A percentile compares a stretch with the other conserved stretches of the same genome.
Conservation (phyloP, 805 yeast species). For the Cyberlindnera saturnus region DNA sequence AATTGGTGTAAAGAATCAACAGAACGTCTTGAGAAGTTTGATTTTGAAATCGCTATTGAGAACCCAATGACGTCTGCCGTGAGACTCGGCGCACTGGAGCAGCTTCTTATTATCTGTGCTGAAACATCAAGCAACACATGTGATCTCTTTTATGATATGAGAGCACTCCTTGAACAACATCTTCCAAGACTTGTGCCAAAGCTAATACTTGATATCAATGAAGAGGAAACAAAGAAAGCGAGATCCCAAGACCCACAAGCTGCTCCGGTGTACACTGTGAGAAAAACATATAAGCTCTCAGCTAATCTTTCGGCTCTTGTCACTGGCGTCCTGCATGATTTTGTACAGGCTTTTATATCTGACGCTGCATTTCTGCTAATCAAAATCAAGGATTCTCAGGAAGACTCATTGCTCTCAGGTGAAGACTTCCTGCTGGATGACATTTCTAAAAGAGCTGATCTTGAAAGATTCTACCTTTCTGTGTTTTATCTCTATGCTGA, state of each 20-base stretch:
- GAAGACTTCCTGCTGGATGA: slow-evolving; percentile 53
- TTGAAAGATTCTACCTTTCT: slow-evolving; percentile 81
- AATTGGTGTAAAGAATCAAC: slow-evolving; percentile 58
- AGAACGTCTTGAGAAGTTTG: slow-evolving; percentile 37
- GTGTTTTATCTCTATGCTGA: slow-evolving; percentile 62
- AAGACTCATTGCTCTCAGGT: slow-evolving; percentile 58
- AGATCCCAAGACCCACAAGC: slow-evolving; percentile 22
- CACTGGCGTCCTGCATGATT: slow-evolving; percentile 39
- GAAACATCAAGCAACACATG: slow-evolving; percentile 44
- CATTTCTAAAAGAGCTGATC: slow-evolving; percentile 68
- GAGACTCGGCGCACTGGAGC: slow-evolving; percentile 66
- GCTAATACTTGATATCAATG: slow-evolving; percentile 46
- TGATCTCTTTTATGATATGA: slow-evolving; percentile 55
- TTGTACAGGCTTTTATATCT: slow-evolving; percentile 50
- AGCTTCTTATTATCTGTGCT: slow-evolving; percentile 53
- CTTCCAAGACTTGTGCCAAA: slow-evolving; percentile 52
- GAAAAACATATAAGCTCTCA: slow-evolving; percentile 17
- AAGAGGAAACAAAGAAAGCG: slow-evolving; percentile 31
- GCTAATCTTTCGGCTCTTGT: slow-evolving; percentile 24
- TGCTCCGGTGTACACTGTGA: slow-evolving; percentile 16
- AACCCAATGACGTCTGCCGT: slow-evolving; percentile 54
- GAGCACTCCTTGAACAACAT: slow-evolving; percentile 60
- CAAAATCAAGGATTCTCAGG: slow-evolving; percentile 65
- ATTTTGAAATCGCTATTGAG: slow-evolving; percentile 51
- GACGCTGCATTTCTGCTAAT: slow-evolving; percentile 64